phyloP scores from a whole-genome alignment of 257 asterid species.

The Nicotiana tabacum region DNA sequence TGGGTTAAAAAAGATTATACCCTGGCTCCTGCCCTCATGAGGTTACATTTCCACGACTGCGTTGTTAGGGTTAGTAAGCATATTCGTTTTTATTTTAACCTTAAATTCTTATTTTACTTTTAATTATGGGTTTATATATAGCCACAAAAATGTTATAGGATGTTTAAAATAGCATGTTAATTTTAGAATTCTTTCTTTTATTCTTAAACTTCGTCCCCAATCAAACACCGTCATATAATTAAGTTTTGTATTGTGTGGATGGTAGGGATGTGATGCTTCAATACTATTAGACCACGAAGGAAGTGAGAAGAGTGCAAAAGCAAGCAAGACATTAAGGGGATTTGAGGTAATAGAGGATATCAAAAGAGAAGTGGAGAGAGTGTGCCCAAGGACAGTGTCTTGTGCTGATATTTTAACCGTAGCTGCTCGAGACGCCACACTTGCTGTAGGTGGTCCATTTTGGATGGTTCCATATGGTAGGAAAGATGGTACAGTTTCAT shows the following conservation, averaged over 20 bases:
- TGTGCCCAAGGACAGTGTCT: constrained; percentile 66
- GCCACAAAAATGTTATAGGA: too few species aligned
- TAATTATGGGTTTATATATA: too few species aligned
- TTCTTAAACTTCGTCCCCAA: too few species aligned
- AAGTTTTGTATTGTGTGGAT: background rate
- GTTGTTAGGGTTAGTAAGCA: constrained; percentile 52
- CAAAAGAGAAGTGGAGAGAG: constrained; percentile 54
- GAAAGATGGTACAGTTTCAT: constrained; percentile 67
- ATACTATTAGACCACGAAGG: constrained; percentile 48
- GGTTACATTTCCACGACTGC: constrained; percentile 82
- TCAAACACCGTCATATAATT: background rate
- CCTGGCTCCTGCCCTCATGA: constrained; percentile 63
- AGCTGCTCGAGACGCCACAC: constrained; percentile 70
- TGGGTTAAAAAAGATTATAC: constrained; percentile 57
- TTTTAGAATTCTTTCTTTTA: too few species aligned
- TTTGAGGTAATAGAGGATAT: constrained; percentile 58
- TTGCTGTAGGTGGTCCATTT: constrained; percentile 67
- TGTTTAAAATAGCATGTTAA: too few species aligned
- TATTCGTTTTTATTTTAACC: background rate
- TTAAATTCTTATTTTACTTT: too few species aligned
- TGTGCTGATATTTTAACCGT: constrained; percentile 80
- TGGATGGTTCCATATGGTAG: constrained; percentile 87
- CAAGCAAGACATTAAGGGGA: constrained; percentile 63
- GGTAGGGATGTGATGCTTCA: constrained; percentile 87
- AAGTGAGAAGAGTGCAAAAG: constrained; percentile 53